These are phyloP conservation scores for Lyophyllum decastes DNA, from an alignment of 768 basidiomycete genomes.

Conservation along the genomic window DNA sequence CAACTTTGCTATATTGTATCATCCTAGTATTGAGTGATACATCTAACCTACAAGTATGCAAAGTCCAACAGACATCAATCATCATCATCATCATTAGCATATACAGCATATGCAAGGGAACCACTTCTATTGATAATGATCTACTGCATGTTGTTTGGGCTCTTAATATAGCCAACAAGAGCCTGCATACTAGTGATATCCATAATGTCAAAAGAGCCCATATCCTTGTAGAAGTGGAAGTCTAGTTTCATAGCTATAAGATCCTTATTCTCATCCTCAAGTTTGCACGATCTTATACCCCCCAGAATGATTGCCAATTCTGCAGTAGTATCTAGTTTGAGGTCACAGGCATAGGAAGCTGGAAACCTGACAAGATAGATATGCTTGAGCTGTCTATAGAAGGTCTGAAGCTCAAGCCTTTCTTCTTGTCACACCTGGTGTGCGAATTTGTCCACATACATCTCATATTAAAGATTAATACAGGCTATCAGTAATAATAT, in stretches of 20 bases:
- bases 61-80: too few relatives aligned
- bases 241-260: slow-evolving; percentile 10
- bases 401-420: not conserved
- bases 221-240: slow-evolving; percentile 19
- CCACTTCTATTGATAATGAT: too few relatives aligned
- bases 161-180: slow-evolving; percentile 21
- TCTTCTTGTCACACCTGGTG: not conserved
- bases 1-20: too few relatives aligned
- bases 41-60: too few relatives aligned
- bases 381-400: not conserved
- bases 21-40: too few relatives aligned
- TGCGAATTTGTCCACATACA: not conserved
- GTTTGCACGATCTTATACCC: slow-evolving; percentile 19
- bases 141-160: too few relatives aligned
- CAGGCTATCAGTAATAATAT: too few relatives aligned
- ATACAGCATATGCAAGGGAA: too few relatives aligned
- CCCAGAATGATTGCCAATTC: slow-evolving; percentile 23
- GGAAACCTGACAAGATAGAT: slow-evolving; percentile 4
- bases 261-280: slow-evolving; percentile 7
- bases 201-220: slow-evolving; percentile 19
- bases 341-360: not conserved
- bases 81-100: too few relatives aligned
- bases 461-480: slow-evolving; percentile 1
- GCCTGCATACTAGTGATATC: slow-evolving; percentile 25
- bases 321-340: not conserved